Evolutionary conservation across 2,329 filamentous ascomycete species (phyloP).

Genomic region (Neofusicoccum umdonicola): DNA sequence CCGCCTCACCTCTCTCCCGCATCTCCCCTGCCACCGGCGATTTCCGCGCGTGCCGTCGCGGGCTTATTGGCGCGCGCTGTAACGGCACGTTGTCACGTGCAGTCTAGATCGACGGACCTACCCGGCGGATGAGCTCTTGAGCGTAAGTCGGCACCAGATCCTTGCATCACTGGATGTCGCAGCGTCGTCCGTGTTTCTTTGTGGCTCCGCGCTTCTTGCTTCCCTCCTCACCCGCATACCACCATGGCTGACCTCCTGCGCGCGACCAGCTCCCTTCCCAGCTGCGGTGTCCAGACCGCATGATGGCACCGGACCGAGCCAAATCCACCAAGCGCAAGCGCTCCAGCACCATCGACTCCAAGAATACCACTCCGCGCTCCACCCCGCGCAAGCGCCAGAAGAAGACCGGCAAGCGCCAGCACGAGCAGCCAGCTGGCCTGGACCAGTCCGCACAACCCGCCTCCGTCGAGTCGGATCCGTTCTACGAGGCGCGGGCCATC

Average conservation of each 20-base stretch:
- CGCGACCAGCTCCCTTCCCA: not conserved
- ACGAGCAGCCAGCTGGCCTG: not conserved
- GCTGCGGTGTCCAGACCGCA: slow-evolving; percentile 8
- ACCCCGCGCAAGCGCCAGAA: not conserved
- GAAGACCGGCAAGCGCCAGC: not conserved
- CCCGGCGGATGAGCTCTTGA: not conserved
- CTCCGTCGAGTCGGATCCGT: not conserved
- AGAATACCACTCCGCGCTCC: not conserved
- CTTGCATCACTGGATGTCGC: slow-evolving; percentile 7
- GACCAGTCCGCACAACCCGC: not conserved
- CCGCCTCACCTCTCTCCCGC: not conserved
- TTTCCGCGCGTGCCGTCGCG: not conserved
- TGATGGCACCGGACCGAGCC: slow-evolving; percentile 8
- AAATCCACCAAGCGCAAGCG: slow-evolving; percentile 3
- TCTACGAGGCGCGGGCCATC: slow-evolving; percentile 24
- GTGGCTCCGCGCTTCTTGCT: not conserved
- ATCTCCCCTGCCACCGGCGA: not conserved
- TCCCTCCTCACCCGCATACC: not conserved
- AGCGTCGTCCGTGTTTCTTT: not conserved
- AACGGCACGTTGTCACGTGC: slow-evolving; percentile 11
- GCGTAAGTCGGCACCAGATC: not conserved
- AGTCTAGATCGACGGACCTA: not conserved
- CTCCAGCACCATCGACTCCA: not conserved
- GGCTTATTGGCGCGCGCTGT: not conserved
- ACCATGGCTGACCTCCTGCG: not conserved